Evolutionary conservation across 148 eudicot genomes (phyloP), one percentile per base, ranked within the genome.

Genomic region (Cornus florida): DNA sequence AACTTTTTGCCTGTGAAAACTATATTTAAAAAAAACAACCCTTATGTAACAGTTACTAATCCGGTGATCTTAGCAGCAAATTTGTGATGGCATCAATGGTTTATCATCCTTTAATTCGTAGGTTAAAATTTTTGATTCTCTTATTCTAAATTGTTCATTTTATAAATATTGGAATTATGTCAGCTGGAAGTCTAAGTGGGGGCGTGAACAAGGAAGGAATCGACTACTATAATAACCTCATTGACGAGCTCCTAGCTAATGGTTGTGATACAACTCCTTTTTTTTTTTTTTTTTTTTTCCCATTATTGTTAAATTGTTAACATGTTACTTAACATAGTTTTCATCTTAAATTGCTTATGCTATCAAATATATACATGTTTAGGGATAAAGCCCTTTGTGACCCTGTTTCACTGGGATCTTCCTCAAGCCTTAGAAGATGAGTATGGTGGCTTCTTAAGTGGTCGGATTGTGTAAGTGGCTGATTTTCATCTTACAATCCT

Each of bases 151-250:
- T 38, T 5, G 48, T 11, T 5, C 5, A 6, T 38, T 10, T 31
- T 12, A 17, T 6, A 0, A 66, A 9, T 28, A 10, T 31, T 77
- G 19, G 0, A 33, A 69, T 23, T 62, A 28, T 28, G 43, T 50
- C 81, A 88, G 91, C 68, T 81, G 95, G 92, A 56, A 86, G 81
- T 73, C 48, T 84, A 5, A 88, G 83, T 39, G 75, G 79, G 56
- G 92, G 91, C 16, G 84, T 88, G 67, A 90, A 88, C 74, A 59
- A 84, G 70, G 77, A 78, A 71, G 92, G 92, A 66, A 23, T 91
- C 39, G 9, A 69, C 33, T 91, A 85, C 79, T 91, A 90, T 79
- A 86, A 87, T 84, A 87, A 87, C 20, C 87, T 91, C 53, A 89
- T 91, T 19, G 83, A 90, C 66, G 81, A 84, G 68, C 86, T 83